phyloP scores from a whole-genome alignment of 768 basidiomycete species.

The Boletus subparvulus region DNA sequence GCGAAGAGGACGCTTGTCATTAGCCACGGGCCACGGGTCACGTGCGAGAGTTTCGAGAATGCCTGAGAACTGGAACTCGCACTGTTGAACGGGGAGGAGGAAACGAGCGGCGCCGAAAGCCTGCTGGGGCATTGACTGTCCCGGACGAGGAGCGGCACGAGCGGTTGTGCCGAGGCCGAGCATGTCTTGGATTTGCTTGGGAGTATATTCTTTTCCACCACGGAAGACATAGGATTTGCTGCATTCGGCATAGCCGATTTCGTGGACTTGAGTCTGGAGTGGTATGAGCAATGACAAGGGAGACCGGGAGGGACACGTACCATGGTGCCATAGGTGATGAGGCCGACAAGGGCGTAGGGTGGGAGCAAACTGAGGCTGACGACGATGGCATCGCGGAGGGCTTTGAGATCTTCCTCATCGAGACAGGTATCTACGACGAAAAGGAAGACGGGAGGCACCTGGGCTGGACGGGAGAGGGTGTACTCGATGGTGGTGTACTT shows the following conservation, averaged over 20 bases:
- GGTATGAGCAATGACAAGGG: neutral
- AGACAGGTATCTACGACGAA: slow-evolving; percentile 98
- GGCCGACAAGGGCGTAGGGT: slow-evolving; percentile 89
- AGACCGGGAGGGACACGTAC: slow-evolving; percentile 40
- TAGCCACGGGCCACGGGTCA: slow-evolving; percentile 97
- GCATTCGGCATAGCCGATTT: slow-evolving; percentile 94
- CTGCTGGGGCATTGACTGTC: slow-evolving; percentile 77
- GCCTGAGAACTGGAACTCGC: slow-evolving; percentile 94
- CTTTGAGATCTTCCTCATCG: slow-evolving; percentile 94
- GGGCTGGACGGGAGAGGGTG: slow-evolving; percentile 89
- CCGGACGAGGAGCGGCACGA: slow-evolving; percentile 83
- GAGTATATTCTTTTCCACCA: slow-evolving; percentile 92
- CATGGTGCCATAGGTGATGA: slow-evolving; percentile 98
- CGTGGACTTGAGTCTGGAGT: slow-evolving; percentile 92
- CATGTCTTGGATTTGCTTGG: slow-evolving; percentile 99
- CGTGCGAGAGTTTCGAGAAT: slow-evolving; percentile 84
- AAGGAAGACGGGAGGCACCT: slow-evolving; percentile 93
- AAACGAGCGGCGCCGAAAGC: slow-evolving; percentile 87
- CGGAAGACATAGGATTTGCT: slow-evolving; percentile 99
- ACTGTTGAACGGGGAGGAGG: slow-evolving; percentile 86
- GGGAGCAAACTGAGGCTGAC: slow-evolving; percentile 92
- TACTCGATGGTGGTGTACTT: slow-evolving; percentile 99
- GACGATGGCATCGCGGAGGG: slow-evolving; percentile 90
- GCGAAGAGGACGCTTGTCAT: slow-evolving; percentile 87
- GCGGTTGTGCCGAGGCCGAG: slow-evolving; percentile 74